phyloP scores from a whole-genome alignment of 1,284 basidiomycete species.

The Boletus sp. region DNA sequence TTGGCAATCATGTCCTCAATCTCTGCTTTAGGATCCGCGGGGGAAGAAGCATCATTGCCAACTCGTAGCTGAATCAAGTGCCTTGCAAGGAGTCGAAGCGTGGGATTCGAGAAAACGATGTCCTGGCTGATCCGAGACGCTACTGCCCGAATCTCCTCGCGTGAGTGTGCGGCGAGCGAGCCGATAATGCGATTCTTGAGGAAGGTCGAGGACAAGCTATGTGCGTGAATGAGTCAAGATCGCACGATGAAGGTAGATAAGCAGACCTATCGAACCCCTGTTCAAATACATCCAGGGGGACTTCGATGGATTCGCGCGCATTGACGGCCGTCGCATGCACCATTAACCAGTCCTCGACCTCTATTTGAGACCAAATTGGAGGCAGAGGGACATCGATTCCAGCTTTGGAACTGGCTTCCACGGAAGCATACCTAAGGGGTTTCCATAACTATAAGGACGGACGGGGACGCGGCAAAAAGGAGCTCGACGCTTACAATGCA shows the following conservation, averaged over 20 bases:
- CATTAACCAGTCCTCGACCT: conserved; percentile 28
- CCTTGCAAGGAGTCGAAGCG: not conserved
- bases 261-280: conserved; percentile 34
- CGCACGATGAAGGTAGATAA: not conserved
- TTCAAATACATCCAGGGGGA: conserved; percentile 21
- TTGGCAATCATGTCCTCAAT: conserved; percentile 29
- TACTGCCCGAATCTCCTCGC: conserved; percentile 8
- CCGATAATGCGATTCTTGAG: conserved; percentile 26
- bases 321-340: conserved; percentile 27
- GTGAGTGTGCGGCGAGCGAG: conserved; percentile 10
- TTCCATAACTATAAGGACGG: not conserved
- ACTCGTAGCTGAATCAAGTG: not conserved
- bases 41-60: not conserved
- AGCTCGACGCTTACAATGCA: conserved; percentile 6
- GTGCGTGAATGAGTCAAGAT: not conserved
- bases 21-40: conserved; percentile 7
- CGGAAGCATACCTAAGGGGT: conserved; percentile 10
- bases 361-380: conserved; percentile 12
- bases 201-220: conserved; percentile 24
- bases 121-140: conserved; percentile 9
- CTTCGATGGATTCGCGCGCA: conserved; percentile 8
- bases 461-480: too few relatives aligned
- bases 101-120: not conserved
- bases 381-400: conserved; percentile 19
- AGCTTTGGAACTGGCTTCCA: conserved; percentile 17